phyloP scores from a whole-genome alignment of 371 early-diverging fungal genomes.

The Parasitella parasitica region DNA sequence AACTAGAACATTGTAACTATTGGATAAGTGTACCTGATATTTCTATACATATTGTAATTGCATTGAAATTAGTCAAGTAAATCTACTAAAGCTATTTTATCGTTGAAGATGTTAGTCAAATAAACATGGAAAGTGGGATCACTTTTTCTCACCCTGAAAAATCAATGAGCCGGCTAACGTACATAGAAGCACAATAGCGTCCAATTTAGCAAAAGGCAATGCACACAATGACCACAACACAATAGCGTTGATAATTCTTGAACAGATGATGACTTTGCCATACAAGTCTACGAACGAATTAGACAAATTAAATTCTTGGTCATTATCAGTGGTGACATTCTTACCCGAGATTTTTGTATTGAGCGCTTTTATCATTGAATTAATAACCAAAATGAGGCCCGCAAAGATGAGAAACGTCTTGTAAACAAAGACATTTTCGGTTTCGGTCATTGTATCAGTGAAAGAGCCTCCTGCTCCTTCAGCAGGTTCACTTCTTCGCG shows the following conservation, averaged over 20 bases:
- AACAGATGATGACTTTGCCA: constrained; percentile 47
- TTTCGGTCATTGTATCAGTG: constrained; percentile 2
- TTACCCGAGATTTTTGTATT: constrained; percentile 47
- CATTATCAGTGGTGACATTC: too few relatives aligned
- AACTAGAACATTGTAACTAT: too few relatives aligned
- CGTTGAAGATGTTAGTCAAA: too few relatives aligned
- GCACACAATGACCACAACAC: constrained; percentile 51
- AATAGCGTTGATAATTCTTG: constrained; percentile 42
- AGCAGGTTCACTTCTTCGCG: constrained; percentile 18
- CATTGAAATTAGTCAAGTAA: constrained; percentile 11
- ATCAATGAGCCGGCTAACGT: constrained; percentile 45
- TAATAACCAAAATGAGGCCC: constrained; percentile 43
- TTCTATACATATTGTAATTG: too few relatives aligned
- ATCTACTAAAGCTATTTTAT: constrained; percentile 17
- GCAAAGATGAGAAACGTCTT: constrained; percentile 50
- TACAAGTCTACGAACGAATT: constrained; percentile 29
- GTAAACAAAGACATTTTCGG: constrained; percentile 44
- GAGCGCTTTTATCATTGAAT: constrained; percentile 48
- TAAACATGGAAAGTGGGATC: constrained; percentile 34
- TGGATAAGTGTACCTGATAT: too few relatives aligned
- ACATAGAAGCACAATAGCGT: constrained; percentile 41
- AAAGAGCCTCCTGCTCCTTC: constrained; percentile 12
- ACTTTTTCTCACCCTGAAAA: constrained; percentile 40
- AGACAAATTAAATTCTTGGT: too few relatives aligned
- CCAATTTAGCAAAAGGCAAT: constrained; percentile 44